Evolutionary conservation across 306 rosid species (phyloP), one percentile per base, ranked within the genome.

Genomic region (Lathyrus oleraceus): DNA sequence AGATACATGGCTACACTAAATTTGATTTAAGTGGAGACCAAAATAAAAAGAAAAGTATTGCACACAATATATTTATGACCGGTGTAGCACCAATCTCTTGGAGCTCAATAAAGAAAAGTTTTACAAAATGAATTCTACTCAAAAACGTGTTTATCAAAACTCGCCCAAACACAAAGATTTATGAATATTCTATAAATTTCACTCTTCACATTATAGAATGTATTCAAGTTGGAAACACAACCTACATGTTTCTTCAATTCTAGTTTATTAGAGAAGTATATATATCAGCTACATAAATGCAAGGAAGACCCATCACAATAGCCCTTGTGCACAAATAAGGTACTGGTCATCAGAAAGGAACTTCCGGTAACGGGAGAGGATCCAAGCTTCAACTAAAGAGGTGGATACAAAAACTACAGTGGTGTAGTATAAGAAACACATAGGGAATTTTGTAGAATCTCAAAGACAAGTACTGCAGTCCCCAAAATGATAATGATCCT

Each of bases 251-350:
- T 52, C 16, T 60, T 39, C 10, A 21, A 30, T 65, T 65, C 70
- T 61, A 40, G 65, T 68, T 73, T 54, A 54, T 60, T 76, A 53
- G 52, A 66, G 0, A 71, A 62, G 53, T 38, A 49, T 57, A 30
- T 36, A 49, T 57, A 30, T 36, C 28, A 25, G 64, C 57, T 61
- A 81, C 84, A 80, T 51, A 30, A 72, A 25, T 67, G 72, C 56
- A 57, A 52, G 65, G 53, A 51, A 63, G 42, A 51, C n/a, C 61
- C 27, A 30, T 61, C 39, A 58, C 52, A 63, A 8, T 69, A 52
- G 72, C 71, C 32, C 52, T 12, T 9, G 20, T 17, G 54, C 63
- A 71, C 71, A 49, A 15, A 32, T 59, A 66, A 51, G 45, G 53
- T n/a, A 64, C 60, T 23, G 3, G 6, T 53, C 59, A 53, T 28